Percentiles rank a stretch among this genome's conserved stretches.
These are phyloP conservation scores for Neocucurbitaria cava DNA, from an alignment of 2,329 filamentous ascomycete genomes.

Conservation along the genomic window DNA sequence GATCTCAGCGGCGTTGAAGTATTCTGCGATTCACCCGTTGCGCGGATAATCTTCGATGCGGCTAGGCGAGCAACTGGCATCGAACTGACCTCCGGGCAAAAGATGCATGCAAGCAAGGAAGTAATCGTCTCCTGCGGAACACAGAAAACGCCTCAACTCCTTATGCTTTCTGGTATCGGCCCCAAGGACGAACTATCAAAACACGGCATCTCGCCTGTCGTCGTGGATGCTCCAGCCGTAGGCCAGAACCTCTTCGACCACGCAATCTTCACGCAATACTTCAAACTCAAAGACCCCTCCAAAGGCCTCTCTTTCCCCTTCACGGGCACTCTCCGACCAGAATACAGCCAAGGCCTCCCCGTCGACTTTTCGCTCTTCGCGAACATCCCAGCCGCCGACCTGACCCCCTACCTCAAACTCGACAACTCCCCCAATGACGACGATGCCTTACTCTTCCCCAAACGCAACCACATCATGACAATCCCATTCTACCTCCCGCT, in stretches of 20 bases:
- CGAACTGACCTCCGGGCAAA: constrained; percentile 33
- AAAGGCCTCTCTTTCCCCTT: constrained; percentile 27
- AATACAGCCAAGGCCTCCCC: constrained; percentile 26
- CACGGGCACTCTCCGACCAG: constrained; percentile 12
- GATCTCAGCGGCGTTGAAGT: constrained; percentile 21
- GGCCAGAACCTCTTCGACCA: constrained; percentile 36
- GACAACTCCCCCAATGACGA: not conserved
- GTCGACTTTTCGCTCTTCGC: constrained; percentile 20
- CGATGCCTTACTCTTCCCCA: constrained; percentile 7
- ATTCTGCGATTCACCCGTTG: constrained; percentile 9
- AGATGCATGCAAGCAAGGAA: constrained; percentile 41
- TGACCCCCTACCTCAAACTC: constrained; percentile 2
- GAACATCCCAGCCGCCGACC: constrained; percentile 17
- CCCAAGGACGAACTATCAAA: constrained; percentile 17
- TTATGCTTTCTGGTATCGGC: constrained; percentile 50
- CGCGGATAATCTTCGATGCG: constrained; percentile 20
- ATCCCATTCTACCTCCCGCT: constrained; percentile 21
- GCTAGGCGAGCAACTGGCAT: constrained; percentile 33
- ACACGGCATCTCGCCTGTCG: constrained; percentile 18
- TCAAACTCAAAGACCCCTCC: constrained; percentile 21
- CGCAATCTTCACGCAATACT: constrained; percentile 15
- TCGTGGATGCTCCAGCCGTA: constrained; percentile 24
- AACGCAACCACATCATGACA: constrained; percentile 21
- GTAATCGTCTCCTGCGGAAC: constrained; percentile 50
- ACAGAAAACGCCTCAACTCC: constrained; percentile 50